These are phyloP conservation scores for Serendipita vermifera DNA, from an alignment of 768 basidiomycete genomes.

Conservation along the genomic window DNA sequence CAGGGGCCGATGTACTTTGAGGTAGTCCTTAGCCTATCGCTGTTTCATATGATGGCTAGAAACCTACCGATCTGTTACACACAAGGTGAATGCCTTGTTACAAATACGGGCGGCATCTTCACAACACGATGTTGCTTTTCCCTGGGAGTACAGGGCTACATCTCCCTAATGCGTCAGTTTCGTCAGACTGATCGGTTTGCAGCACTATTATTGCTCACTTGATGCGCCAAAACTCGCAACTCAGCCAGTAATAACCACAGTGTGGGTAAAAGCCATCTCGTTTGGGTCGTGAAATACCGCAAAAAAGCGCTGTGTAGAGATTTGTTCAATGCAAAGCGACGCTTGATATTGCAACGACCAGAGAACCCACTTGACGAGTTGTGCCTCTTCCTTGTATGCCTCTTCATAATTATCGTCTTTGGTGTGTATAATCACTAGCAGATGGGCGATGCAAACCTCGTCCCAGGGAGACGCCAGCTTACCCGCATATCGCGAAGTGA, in stretches of 20 bases:
- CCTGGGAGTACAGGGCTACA: constrained; percentile 28
- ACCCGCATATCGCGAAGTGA: constrained; percentile 38
- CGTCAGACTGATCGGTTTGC: constrained; percentile 52
- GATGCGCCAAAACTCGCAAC: constrained; percentile 71
- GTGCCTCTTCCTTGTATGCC: constrained; percentile 70
- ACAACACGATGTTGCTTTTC: constrained; percentile 50
- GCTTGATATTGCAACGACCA: background rate
- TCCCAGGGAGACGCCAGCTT: constrained; percentile 68
- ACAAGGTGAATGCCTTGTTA: constrained; percentile 79
- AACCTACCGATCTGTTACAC: constrained; percentile 67
- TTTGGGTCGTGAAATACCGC: constrained; percentile 65
- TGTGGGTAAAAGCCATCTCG: constrained; percentile 76
- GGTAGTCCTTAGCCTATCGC: constrained; percentile 3
- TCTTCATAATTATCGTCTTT: constrained; percentile 53
- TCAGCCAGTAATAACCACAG: constrained; percentile 73
- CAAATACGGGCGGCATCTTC: constrained; percentile 80
- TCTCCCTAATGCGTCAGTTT: constrained; percentile 21
- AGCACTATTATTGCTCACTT: constrained; percentile 33
- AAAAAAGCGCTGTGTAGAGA: constrained; percentile 45
- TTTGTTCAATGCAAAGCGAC: background rate
- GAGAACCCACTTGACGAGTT: constrained; percentile 57
- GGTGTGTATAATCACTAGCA: constrained; percentile 57
- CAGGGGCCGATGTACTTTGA: constrained; percentile 48
- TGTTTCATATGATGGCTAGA: constrained; percentile 20
- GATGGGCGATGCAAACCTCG: constrained; percentile 73